Base-by-base conservation (phyloP, 2,329 filamentous ascomycete species). In the Cladobotryum protrusum region DNA sequence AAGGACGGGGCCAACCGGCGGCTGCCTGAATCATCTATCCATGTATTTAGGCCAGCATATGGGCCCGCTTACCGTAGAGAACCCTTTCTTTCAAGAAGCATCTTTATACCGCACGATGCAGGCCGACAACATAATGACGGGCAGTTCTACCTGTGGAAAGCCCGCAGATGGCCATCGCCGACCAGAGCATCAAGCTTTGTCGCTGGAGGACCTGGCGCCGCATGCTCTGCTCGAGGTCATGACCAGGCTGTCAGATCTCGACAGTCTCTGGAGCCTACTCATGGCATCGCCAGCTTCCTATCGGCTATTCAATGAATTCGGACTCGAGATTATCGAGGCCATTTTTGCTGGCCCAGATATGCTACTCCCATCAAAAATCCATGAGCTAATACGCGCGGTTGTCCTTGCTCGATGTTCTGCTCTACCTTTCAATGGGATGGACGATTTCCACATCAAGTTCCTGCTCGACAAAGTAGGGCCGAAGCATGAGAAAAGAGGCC, bases 311-410 rank as follows among this genome's bases (percentile, higher is more conserved):
- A 46, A 47, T 39, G n/a, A 14, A 3, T 15, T 36, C 14, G 32
- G 36, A 0, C 43, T 43, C 5, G 13, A 11, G 3, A 44, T 52
- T 14, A 43, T 35, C 3, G 50, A 52, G 24, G 14, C 1, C 11
- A 46, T 50, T 3, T 20, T 52, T 2, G 36, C 42, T 3, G n/a
- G 36, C 14, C 47, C 32, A 12, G 19, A 40, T 17, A 50, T 42
- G 1, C 13, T 52, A 3, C 24, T 52, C 6, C 37, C 50, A 6
- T 19, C 19, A 14, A 46, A 43, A 18, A 43, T 47, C 20, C 47
- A 45, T 12, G 36, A 52, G 11, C 29, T 52, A 3, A 29, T 52
- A 14, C 42, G 50, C 14, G 50, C 36, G 1, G 36, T 52, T 2
- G 39, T 52, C 24, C 37, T 50, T 14, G 34, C 24, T 6, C 36